Evolutionary conservation across 345 rosid species (phyloP).

Genomic region (Euphorbia lathyris): DNA sequence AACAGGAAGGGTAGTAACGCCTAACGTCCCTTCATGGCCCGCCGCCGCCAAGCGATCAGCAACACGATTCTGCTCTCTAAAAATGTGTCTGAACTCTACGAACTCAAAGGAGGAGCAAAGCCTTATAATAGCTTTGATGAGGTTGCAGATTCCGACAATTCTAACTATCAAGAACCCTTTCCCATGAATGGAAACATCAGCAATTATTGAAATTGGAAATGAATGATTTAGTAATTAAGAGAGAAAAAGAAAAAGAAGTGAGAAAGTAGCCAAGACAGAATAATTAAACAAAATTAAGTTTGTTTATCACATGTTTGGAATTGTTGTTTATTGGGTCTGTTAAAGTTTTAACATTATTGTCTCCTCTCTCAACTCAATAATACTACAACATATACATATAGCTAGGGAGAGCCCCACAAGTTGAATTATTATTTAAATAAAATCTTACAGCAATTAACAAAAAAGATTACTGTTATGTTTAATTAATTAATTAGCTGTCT

Average conservation of each 20-base stretch:
- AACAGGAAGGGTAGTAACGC: no score
- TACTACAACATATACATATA: constrained; percentile 24
- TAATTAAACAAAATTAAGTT: constrained; percentile 9
- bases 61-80: no score
- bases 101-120: no score
- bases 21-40: no score
- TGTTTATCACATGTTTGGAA: constrained; percentile 28
- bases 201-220: no score
- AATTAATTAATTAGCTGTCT: constrained; percentile 49
- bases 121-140: no score
- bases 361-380: constrained; percentile 35
- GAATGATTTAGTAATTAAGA: no score
- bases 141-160: no score
- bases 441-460: neutral
- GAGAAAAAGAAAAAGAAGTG: neutral
- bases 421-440: neutral
- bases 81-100: no score
- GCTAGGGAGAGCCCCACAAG: constrained; percentile 11
- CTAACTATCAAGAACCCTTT: no score
- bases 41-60: no score
- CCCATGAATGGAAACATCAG: no score
- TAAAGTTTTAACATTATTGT: constrained; percentile 26
- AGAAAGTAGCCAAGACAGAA: neutral
- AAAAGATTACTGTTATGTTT: constrained; percentile 15
- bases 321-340: constrained; percentile 18